Conservation (phyloP, 768 basidiomycete species). For the Boletus pseudopeckii region DNA sequence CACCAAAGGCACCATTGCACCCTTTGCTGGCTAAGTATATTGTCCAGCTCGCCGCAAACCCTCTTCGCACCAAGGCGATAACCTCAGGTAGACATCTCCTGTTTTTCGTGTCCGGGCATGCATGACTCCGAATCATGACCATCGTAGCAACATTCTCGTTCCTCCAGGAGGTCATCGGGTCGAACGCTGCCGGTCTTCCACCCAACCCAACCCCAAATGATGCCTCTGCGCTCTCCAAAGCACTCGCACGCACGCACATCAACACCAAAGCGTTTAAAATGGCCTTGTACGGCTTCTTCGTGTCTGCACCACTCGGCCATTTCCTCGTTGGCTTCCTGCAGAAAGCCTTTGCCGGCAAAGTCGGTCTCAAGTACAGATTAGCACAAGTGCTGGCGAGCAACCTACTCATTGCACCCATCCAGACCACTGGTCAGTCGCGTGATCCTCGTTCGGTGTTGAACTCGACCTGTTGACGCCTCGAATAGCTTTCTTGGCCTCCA, state of each 20-base stretch:
- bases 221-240: slow-evolving; percentile 49
- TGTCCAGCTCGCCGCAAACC: slow-evolving; percentile 59
- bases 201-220: slow-evolving; percentile 47
- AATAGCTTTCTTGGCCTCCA: slow-evolving; percentile 68
- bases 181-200: slow-evolving; percentile 62
- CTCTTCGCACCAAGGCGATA: slow-evolving; percentile 75
- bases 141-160: slow-evolving; percentile 51
- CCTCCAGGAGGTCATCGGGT: slow-evolving; percentile 80
- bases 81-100: slow-evolving; percentile 54
- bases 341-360: slow-evolving; percentile 73
- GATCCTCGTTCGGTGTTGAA: background rate
- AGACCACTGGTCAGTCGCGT: slow-evolving; percentile 53
- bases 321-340: slow-evolving; percentile 69
- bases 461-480: background rate
- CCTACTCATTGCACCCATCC: slow-evolving; percentile 72
- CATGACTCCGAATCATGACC: background rate
- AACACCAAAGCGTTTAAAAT: slow-evolving; percentile 77
- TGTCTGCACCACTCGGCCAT: slow-evolving; percentile 82
- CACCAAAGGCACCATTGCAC: slow-evolving; percentile 23
- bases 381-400: slow-evolving; percentile 75
- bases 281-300: slow-evolving; percentile 76
- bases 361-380: slow-evolving; percentile 57
- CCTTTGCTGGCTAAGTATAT: slow-evolving; percentile 71
- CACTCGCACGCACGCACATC: slow-evolving; percentile 55
- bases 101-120: background rate